Conservation (phyloP, 2,329 filamentous ascomycete genomes). For the Beauveria australis region DNA sequence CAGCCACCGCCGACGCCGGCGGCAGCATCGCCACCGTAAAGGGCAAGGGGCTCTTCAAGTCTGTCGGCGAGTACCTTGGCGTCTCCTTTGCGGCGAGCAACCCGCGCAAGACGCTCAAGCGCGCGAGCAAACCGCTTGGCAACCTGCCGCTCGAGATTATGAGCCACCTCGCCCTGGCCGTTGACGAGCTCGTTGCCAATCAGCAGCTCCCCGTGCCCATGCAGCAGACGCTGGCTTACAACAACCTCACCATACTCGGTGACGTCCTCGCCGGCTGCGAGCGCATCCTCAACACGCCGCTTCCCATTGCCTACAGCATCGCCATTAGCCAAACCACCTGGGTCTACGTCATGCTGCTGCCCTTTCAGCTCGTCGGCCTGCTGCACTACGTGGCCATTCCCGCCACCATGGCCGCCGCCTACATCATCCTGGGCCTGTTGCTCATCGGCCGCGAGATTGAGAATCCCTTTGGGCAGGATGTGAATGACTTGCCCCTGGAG, state of each 20-base stretch:
- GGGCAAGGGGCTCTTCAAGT: slow-evolving; percentile 50
- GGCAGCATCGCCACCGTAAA: slow-evolving; percentile 21
- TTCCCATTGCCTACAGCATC: slow-evolving; percentile 77
- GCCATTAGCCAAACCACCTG: slow-evolving; percentile 81
- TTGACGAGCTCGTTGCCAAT: slow-evolving; percentile 52
- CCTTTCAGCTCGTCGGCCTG: slow-evolving; percentile 63
- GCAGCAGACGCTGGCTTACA: slow-evolving; percentile 54
- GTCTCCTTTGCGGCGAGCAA: slow-evolving; percentile 70
- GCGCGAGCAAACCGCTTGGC: slow-evolving; percentile 61
- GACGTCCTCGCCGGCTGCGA: slow-evolving; percentile 67
- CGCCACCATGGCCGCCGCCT: slow-evolving; percentile 61
- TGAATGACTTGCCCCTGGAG: slow-evolving; percentile 74
- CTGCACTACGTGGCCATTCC: slow-evolving; percentile 72
- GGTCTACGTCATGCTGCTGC: slow-evolving; percentile 72
- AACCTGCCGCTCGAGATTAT: slow-evolving; percentile 80
- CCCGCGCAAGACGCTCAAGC: slow-evolving; percentile 69
- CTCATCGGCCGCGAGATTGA: slow-evolving; percentile 75
- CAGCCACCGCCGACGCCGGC: slow-evolving; percentile 34
- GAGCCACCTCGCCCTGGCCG: slow-evolving; percentile 59
- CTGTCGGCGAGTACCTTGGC: slow-evolving; percentile 63
- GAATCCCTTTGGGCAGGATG: slow-evolving; percentile 76
- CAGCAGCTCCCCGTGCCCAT: slow-evolving; percentile 47
- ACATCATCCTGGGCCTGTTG: slow-evolving; percentile 72
- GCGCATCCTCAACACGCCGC: slow-evolving; percentile 71
- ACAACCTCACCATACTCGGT: slow-evolving; percentile 55